A percentile compares a stretch with the other conserved stretches of the same genome.
Conservation (phyloP, 768 basidiomycete species). For the Lentinula aciculospora region DNA sequence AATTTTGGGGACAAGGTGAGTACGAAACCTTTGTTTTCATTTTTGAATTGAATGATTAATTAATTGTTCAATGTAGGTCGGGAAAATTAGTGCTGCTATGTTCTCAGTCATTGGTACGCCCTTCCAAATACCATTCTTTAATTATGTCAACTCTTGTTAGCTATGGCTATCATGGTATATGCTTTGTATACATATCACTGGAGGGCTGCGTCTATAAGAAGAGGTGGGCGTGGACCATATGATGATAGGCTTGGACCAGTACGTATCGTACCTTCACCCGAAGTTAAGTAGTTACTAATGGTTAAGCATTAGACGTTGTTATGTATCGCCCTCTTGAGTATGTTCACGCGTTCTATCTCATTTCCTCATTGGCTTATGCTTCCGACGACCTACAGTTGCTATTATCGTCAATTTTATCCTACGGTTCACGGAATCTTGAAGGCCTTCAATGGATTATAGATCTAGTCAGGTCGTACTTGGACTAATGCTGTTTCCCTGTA, state of each 20-base stretch:
- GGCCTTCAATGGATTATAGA: not conserved
- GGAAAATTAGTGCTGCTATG: conserved; percentile 94
- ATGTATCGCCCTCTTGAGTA: conserved; percentile 77
- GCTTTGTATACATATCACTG: conserved; percentile 95
- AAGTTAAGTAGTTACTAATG: conserved; percentile 9
- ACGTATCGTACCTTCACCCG: conserved; percentile 29
- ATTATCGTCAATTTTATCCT: conserved; percentile 83
- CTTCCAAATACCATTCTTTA: not conserved
- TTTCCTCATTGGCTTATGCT: conserved; percentile 7
- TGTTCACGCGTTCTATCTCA: conserved; percentile 13
- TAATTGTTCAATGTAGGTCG: conserved; percentile 49
- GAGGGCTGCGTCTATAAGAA: conserved; percentile 89
- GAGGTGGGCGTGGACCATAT: conserved; percentile 90
- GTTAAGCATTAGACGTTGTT: conserved; percentile 58
- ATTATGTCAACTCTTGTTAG: conserved; percentile 30
- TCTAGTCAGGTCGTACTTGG: too few species aligned
- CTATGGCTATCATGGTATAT: conserved; percentile 96
- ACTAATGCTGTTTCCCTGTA: too few species aligned
- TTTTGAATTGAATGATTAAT: not conserved
- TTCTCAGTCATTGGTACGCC: conserved; percentile 87
- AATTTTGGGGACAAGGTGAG: conserved; percentile 96
- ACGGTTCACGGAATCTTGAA: conserved; percentile 53
- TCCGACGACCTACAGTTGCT: conserved; percentile 48
- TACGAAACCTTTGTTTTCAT: not conserved
- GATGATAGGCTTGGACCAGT: conserved; percentile 95